Base-by-base conservation (phyloP, 1,139 yeast species). In the Suhomyces terraborum region DNA sequence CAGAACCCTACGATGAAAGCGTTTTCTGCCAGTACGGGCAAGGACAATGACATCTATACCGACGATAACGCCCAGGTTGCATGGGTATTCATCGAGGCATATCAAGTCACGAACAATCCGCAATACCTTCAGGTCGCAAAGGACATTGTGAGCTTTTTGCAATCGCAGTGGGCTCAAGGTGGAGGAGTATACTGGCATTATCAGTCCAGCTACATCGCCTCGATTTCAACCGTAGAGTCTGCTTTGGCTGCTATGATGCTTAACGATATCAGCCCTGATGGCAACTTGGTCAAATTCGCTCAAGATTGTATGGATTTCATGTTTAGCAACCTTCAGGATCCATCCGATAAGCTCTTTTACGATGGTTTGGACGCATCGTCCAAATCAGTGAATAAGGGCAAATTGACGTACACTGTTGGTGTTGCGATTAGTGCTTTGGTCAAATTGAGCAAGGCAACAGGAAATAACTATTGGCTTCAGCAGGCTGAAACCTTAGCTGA, bases 331-430 rank as follows among this genome's bases (percentile, higher is more conserved):
- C 56, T 67, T 34, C 59, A 60, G 37, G 73, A 67, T 45, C 52
- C 60, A 4, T 40, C 49, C 6, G 68, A 64, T 46, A 49, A 57
- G 4, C 61, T 65, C 16, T 62, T 67, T 24, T 58, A 52, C 32
- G 73, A 67, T 50, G 73, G 73, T 6, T 45, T 56, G 24, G 49
- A 47, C 16, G 38, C 38, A 22, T 43, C 52, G 32, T 17, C 22
- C 21, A 46, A 55, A 31, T 38, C 51, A n/a, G 36, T 60, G 8
- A 64, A 68, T 48, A 51, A 52, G 20, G 73, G 73, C 1, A 66
- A 67, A 44, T 56, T 68, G 33, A 54, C 73, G 4, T 68, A 68
- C 48, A 66, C 73, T 1, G 64, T 66, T 8, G 74, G 73, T 2
- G 48, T 52, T 16, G 61, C 66, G 9, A 51, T 68, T 31, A 62